Evolutionary conservation across 176 grass and related monocot genomes (phyloP), one percentile per base, ranked within the genome.

Genomic region (Luzula sylvatica): DNA sequence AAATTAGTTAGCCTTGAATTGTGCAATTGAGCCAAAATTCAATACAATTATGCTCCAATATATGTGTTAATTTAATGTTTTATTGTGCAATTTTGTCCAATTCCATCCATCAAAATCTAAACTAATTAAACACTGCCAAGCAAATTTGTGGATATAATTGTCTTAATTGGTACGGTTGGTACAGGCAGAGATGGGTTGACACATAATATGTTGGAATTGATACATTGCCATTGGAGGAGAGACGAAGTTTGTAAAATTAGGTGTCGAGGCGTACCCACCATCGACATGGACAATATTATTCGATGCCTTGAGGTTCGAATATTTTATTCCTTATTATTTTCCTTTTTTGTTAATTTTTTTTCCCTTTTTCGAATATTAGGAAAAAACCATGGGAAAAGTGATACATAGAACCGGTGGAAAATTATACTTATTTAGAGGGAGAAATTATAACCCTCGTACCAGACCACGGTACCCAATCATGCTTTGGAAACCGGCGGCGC

Each of bases 171-270:
- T 78, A n/a, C 60, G 35, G 20, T 59, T 19, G 21, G 40, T 5
- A 63, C 58, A 96, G 90, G 90, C 58, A 86, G 90, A 75, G 90
- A 96, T 73, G 90, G 90, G 4, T 74, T 96, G 67, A 96, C 90
- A n/a, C 90, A 96, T 55, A 96, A 96, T 55, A 96, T 96, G 90
- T 79, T 96, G 77, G 84, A 96, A 51, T 81, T 86, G 69, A 58
- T 89, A 67, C 90, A 96, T 82, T 86, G 77, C 28, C 90, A 96
- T 43, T 96, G 90, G 90, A 89, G 84, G 35, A 72, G 74, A n/a
- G 80, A 96, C 23, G 70, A 89, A 73, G 56, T 96, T 53, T 96
- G 90, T 56, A 96, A 96, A 77, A 80, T 96, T 52, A 84, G 90
- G 66, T 96, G 84, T 42, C 83, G 81, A 54, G 90, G 90, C 14